A percentile compares a stretch with the other conserved stretches of the same genome.
phyloP scores from a whole-genome alignment of 1,284 basidiomycete species.

The Cerioporus squamosus region DNA sequence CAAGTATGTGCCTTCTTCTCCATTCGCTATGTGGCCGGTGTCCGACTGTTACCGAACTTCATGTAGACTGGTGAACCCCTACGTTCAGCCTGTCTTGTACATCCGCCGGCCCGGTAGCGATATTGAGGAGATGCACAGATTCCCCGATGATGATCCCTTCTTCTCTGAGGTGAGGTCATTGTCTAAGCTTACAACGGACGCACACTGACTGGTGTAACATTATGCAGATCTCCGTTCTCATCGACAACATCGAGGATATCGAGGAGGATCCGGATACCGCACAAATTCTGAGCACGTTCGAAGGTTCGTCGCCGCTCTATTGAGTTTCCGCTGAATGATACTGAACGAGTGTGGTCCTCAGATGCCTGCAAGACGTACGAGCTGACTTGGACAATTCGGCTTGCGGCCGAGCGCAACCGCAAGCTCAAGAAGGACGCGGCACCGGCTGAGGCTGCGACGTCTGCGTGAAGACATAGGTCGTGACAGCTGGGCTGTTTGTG shows the following conservation, averaged over 20 bases:
- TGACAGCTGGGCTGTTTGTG: background rate
- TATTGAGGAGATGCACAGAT: conserved; percentile 75
- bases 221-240: conserved; percentile 71
- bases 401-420: conserved; percentile 63
- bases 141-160: conserved; percentile 90
- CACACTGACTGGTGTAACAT: too few relatives aligned
- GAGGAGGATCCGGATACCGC: conserved; percentile 72
- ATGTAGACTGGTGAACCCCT: conserved; percentile 83
- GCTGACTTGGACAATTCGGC: conserved; percentile 86
- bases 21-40: conserved; percentile 18
- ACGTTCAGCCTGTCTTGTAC: conserved; percentile 82
- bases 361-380: conserved; percentile 90
- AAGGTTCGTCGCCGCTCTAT: conserved; percentile 50
- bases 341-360: conserved; percentile 34
- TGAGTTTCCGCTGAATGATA: background rate
- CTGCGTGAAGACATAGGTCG: background rate
- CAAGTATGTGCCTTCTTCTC: conserved; percentile 52
- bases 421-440: conserved; percentile 22
- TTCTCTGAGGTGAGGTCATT: conserved; percentile 66
- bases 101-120: conserved; percentile 88
- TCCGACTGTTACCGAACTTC: background rate
- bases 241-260: conserved; percentile 83
- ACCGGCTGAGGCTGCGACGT: background rate
- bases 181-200: too few relatives aligned
- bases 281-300: conserved; percentile 75